Conservation (phyloP, 805 yeast species). For the Torulaspora indica region DNA sequence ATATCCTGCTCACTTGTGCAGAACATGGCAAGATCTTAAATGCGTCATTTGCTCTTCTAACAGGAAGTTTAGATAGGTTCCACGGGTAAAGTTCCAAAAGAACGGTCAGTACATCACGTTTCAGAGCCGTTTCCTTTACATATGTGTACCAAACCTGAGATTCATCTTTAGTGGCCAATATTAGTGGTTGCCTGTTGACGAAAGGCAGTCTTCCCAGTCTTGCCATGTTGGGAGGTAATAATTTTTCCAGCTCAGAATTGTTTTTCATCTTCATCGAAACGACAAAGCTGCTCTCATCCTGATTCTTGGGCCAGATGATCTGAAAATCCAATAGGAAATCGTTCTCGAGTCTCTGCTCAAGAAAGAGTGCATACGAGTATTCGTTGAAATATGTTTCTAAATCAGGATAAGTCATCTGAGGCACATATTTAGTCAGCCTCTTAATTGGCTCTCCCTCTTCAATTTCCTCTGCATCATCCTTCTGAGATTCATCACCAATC, state of each 20-base stretch:
- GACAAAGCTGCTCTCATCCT: constrained; percentile 36
- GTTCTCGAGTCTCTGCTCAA: constrained; percentile 54
- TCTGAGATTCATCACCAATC: neutral
- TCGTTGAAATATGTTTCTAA: constrained; percentile 51
- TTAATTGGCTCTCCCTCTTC: constrained; percentile 36
- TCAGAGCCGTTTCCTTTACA: constrained; percentile 42
- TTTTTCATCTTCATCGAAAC: constrained; percentile 22
- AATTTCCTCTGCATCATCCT: constrained; percentile 8
- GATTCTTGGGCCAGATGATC: constrained; percentile 50
- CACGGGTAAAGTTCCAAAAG: constrained; percentile 52
- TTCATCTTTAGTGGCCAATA: constrained; percentile 46
- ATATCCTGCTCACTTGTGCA: constrained; percentile 56
- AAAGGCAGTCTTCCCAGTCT: constrained; percentile 58
- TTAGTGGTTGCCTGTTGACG: constrained; percentile 52
- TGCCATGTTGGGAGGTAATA: constrained; percentile 49
- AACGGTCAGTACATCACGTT: constrained; percentile 35
- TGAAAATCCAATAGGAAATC: constrained; percentile 45
- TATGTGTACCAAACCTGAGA: constrained; percentile 58
- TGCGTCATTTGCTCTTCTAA: constrained; percentile 33
- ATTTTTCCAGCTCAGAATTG: constrained; percentile 42
- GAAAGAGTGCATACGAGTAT: constrained; percentile 55
- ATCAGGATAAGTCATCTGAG: constrained; percentile 46
- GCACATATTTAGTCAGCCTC: constrained; percentile 37
- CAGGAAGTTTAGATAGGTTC: constrained; percentile 52
- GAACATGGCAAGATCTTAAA: constrained; percentile 54